These are phyloP conservation scores for Ganoderma lingzhi DNA, from an alignment of 1,284 basidiomycete genomes.

Conservation along the genomic window DNA sequence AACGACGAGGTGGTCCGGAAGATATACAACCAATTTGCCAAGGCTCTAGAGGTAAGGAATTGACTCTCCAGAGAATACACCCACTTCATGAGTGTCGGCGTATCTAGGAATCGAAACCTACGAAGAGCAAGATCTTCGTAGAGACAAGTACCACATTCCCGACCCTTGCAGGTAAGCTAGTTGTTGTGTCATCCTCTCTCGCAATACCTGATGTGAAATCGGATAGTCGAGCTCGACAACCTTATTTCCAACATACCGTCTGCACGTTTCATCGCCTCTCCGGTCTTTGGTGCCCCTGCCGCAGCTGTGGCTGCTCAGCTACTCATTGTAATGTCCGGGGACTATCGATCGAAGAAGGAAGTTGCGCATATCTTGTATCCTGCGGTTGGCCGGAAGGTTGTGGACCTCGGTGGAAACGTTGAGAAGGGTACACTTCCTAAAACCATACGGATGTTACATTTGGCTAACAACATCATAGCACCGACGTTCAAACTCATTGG, in stretches of 20 bases:
- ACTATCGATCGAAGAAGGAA: slow-evolving; percentile 86
- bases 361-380: slow-evolving; percentile 81
- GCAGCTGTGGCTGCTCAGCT: slow-evolving; percentile 77
- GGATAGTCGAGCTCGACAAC: slow-evolving; percentile 73
- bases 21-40: slow-evolving; percentile 73
- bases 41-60: slow-evolving; percentile 55
- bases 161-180: slow-evolving; percentile 63
- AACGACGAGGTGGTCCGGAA: slow-evolving; percentile 78
- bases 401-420: slow-evolving; percentile 79
- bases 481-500: slow-evolving; percentile 85
- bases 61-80: not conserved
- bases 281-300: slow-evolving; percentile 81
- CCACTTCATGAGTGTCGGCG: not conserved
- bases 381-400: slow-evolving; percentile 78
- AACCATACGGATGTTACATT: not conserved
- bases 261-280: slow-evolving; percentile 77
- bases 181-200: not conserved
- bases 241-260: slow-evolving; percentile 69
- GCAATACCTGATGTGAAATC: not conserved
- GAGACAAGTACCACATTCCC: slow-evolving; percentile 88
- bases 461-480: slow-evolving; percentile 48
- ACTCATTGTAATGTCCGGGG: slow-evolving; percentile 83
- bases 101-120: slow-evolving; percentile 22
- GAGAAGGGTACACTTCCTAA: slow-evolving; percentile 64
- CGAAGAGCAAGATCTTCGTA: slow-evolving; percentile 76